Evolutionary conservation across 2,329 filamentous ascomycete species (phyloP).

Genomic region (Huntiella moniliformis): DNA sequence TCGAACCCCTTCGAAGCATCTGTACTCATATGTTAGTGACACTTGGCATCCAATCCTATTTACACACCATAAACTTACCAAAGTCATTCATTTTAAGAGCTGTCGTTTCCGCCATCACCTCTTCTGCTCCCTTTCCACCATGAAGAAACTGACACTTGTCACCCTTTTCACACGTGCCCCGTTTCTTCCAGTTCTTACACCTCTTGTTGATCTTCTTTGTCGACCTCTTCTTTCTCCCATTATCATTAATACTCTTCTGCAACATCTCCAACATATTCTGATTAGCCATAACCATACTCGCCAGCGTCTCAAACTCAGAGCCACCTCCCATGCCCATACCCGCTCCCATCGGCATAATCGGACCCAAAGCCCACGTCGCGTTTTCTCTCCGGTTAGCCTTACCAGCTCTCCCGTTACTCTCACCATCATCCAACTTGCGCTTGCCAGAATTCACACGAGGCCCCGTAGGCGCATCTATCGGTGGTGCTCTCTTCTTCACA

Average conservation of each 20-base stretch:
- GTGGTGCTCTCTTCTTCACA: background rate
- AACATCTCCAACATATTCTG: slow-evolving; percentile 10
- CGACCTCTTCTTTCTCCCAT: background rate
- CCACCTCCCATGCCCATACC: background rate
- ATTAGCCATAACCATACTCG: slow-evolving; percentile 10
- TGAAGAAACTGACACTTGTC: slow-evolving; percentile 7
- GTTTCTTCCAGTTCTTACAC: slow-evolving; percentile 8
- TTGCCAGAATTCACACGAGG: slow-evolving; percentile 5
- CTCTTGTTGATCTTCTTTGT: slow-evolving; percentile 7
- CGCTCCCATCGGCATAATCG: background rate
- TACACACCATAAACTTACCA: slow-evolving; percentile 7
- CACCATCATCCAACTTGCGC: slow-evolving; percentile 1
- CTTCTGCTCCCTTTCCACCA: background rate
- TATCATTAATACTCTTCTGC: background rate
- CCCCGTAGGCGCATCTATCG: slow-evolving; percentile 3
- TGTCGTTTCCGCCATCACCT: background rate
- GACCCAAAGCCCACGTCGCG: background rate
- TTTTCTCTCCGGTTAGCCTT: background rate
- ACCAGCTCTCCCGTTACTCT: background rate
- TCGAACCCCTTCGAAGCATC: background rate
- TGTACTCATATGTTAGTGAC: background rate
- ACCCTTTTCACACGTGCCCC: slow-evolving; percentile 1
- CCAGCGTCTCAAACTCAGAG: slow-evolving; percentile 7
- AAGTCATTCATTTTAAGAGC: slow-evolving; percentile 1
- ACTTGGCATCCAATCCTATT: background rate